Conservation (phyloP, 331 rosid genomes). For the Quercus lobata region DNA sequence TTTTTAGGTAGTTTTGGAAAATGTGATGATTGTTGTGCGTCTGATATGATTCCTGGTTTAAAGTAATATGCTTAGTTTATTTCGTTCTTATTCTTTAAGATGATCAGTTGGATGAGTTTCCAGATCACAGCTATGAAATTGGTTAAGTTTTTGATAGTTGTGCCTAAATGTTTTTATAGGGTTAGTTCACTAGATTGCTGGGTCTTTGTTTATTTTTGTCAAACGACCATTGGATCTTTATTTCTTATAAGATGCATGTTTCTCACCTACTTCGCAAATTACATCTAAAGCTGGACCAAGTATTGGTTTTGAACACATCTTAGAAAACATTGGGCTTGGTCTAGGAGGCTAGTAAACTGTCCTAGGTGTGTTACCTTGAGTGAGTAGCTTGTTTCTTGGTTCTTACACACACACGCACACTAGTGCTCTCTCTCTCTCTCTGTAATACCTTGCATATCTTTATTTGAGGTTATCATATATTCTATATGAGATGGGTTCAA, state of each 20-base stretch:
- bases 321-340: too few relatives aligned
- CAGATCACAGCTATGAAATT: conserved; percentile 10
- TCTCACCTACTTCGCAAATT: background rate
- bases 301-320: too few relatives aligned
- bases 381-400: too few relatives aligned
- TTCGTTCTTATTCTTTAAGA: conserved; percentile 23
- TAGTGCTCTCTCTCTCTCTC: too few relatives aligned
- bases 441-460: too few relatives aligned
- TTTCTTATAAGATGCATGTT: background rate
- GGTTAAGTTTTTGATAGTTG: conserved; percentile 9
- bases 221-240: background rate
- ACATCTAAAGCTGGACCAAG: background rate
- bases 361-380: too few relatives aligned
- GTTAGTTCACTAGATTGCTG: too few relatives aligned
- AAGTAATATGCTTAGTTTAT: conserved; percentile 16
- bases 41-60: conserved; percentile 2
- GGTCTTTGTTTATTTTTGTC: too few relatives aligned
- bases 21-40: conserved; percentile 24
- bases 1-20: conserved; percentile 28
- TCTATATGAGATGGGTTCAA: too few relatives aligned
- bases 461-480: too few relatives aligned
- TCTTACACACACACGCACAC: too few relatives aligned
- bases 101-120: conserved; percentile 15
- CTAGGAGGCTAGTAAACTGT: too few relatives aligned
- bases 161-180: background rate